These are phyloP conservation scores for Melocanna baccifera DNA, from an alignment of 176 grass and related monocot genomes.

Conservation along the genomic window DNA sequence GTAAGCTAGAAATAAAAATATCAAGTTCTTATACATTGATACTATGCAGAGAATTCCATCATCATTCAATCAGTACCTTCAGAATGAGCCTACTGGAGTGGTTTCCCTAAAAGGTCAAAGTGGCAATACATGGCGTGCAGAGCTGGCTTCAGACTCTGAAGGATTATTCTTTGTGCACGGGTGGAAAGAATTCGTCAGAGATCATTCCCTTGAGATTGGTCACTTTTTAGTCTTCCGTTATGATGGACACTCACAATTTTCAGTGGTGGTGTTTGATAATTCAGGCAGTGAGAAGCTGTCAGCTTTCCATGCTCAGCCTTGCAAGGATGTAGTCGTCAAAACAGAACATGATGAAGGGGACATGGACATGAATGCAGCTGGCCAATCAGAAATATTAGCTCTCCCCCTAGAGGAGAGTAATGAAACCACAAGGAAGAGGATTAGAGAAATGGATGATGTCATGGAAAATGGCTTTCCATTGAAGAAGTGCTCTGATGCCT, in stretches of 20 bases:
- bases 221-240: slow-evolving; percentile 68
- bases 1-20: background rate
- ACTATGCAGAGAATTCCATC: slow-evolving; percentile 68
- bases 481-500: slow-evolving; percentile 7
- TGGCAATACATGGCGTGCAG: slow-evolving; percentile 52
- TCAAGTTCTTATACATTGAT: slow-evolving; percentile 22
- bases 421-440: slow-evolving; percentile 25
- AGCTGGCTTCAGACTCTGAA: slow-evolving; percentile 39
- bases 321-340: background rate
- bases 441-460: background rate
- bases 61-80: slow-evolving; percentile 49
- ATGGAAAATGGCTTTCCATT: background rate
- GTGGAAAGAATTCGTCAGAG: slow-evolving; percentile 67
- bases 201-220: slow-evolving; percentile 51
- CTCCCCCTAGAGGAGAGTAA: background rate
- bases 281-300: slow-evolving; percentile 50
- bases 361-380: background rate
- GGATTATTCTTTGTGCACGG: slow-evolving; percentile 47
- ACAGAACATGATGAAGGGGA: slow-evolving; percentile 15
- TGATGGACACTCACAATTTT: slow-evolving; percentile 51
- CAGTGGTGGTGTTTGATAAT: slow-evolving; percentile 50
- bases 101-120: slow-evolving; percentile 59
- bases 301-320: slow-evolving; percentile 33
- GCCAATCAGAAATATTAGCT: background rate
- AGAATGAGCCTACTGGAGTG: slow-evolving; percentile 35